phyloP scores from a whole-genome alignment of 495 filamentous ascomycete species.

The Oleoguttula mirabilis region DNA sequence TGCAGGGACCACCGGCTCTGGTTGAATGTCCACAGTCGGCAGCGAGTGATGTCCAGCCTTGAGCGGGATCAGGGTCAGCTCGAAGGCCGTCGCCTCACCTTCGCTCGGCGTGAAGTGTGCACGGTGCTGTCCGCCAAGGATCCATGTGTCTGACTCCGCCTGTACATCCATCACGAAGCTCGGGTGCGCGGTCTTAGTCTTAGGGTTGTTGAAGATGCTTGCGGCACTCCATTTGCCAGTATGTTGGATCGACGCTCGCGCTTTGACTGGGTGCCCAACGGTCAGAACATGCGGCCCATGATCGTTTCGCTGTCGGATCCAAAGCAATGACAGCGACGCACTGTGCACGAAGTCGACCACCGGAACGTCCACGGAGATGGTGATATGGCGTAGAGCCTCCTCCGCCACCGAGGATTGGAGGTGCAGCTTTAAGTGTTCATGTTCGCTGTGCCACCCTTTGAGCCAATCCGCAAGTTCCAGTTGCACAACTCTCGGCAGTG shows the following conservation, averaged over 20 bases:
- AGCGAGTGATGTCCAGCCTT: constrained; percentile 60
- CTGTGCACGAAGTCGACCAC: constrained; percentile 74
- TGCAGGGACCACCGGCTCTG: constrained; percentile 5
- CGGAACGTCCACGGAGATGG: constrained; percentile 77
- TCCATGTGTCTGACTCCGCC: constrained; percentile 64
- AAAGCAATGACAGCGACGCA: constrained; percentile 58
- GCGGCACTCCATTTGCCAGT: constrained; percentile 64
- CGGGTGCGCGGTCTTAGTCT: constrained; percentile 32
- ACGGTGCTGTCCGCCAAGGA: constrained; percentile 68
- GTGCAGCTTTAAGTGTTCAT: constrained; percentile 6
- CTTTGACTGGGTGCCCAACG: constrained; percentile 57
- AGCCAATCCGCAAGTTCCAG: constrained; percentile 24
- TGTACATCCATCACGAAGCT: constrained; percentile 79
- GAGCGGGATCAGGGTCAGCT: constrained; percentile 65
- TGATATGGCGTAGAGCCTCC: constrained; percentile 32
- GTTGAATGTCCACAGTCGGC: constrained; percentile 65
- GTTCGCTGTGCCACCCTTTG: constrained; percentile 27
- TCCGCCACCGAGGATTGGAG: constrained; percentile 3
- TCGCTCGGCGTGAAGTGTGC: constrained; percentile 57
- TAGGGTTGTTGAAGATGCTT: constrained; percentile 13
- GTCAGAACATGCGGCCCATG: constrained; percentile 32
- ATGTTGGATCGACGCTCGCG: constrained; percentile 59
- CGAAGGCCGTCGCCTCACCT: constrained; percentile 38
- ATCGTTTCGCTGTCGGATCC: not conserved
- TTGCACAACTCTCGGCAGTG: constrained; percentile 19